These are phyloP conservation scores for Suillus weaverae DNA, from an alignment of 768 basidiomycete species.

Conservation along the genomic window DNA sequence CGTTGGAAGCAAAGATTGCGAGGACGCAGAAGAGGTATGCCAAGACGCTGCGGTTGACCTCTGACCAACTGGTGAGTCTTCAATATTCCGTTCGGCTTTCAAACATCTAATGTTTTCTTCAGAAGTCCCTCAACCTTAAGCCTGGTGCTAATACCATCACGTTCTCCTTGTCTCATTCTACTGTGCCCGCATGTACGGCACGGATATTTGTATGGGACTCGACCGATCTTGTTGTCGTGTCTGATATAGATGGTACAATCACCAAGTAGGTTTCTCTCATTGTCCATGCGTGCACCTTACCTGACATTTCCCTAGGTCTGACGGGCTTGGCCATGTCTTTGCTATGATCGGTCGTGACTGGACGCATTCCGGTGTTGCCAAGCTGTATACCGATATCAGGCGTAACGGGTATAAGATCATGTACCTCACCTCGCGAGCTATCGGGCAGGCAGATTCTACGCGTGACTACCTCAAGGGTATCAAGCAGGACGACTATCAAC, in stretches of 20 bases:
- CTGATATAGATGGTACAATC: constrained; percentile 98
- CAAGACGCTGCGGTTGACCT: constrained; percentile 90
- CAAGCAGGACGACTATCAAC: constrained; percentile 91
- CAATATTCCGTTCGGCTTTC: not conserved
- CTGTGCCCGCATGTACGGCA: constrained; percentile 82
- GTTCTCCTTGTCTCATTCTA: constrained; percentile 86
- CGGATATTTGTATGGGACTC: constrained; percentile 95
- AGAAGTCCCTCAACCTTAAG: constrained; percentile 86
- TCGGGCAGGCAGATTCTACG: constrained; percentile 97
- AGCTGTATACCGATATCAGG: constrained; percentile 92
- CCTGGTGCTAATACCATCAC: constrained; percentile 89
- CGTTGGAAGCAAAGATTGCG: constrained; percentile 2
- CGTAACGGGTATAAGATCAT: constrained; percentile 98
- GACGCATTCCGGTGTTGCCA: constrained; percentile 97
- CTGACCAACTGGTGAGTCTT: constrained; percentile 82
- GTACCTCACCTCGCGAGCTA: constrained; percentile 95
- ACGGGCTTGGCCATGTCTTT: constrained; percentile 94
- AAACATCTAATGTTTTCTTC: constrained; percentile 4
- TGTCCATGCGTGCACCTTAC: not conserved
- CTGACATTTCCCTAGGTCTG: constrained; percentile 58
- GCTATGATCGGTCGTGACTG: constrained; percentile 98
- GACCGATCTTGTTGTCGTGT: constrained; percentile 87
- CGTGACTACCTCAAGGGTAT: constrained; percentile 92
- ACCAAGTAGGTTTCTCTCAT: constrained; percentile 69
- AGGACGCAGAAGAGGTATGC: constrained; percentile 61